Base-by-base conservation (phyloP, 192 early-diverging fungal species). In the Coemansia asiatica region DNA sequence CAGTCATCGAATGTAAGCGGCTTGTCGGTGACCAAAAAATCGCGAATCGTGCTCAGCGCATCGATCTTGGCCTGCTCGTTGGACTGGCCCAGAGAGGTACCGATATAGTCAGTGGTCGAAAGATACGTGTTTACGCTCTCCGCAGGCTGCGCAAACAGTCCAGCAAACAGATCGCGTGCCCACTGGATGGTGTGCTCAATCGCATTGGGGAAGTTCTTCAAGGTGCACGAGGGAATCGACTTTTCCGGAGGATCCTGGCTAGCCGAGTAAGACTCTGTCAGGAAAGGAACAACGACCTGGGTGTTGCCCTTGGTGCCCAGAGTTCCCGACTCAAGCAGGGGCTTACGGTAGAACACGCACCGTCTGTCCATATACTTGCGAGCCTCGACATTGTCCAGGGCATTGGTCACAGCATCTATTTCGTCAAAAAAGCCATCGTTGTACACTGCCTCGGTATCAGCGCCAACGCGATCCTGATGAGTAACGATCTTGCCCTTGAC, bases 221-320 rank as follows among this genome's bases (percentile, higher is more conserved):
- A 81, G 22, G 92, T 94, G 84, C 92, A 94, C 65, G 89, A 88
- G 44, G 92, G 92, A 53, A 93, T 95, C 28, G 91, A 89, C 85
- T 95, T 98, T 78, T 99, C 97, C 44, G 94, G 94, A 0, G 97
- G 97, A 75, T 99, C 97, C 64, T 93, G 92, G 38, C 96, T 98
- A 21, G 95, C 97, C 3, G 94, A 94, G 84, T 99, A 99, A 9
- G 96, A 96, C 84, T 99, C 97, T 6, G 97, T 99, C 65, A 98
- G 71, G 77, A 86, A 87, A 16, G 97, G 97, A 73, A 99, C 78
- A 16, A 99, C 89, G 16, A 98, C 95, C 82, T 99, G 97, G 10
- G 95, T 97, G 85, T 99, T 99, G 63, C 97, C 97, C 85, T 99
- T 99, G 57, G 97, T 99, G 23, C 97, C 97, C 15, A 99, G 85